phyloP scores from a whole-genome alignment of 2,329 filamentous ascomycete species.

The Nemania sp. region DNA sequence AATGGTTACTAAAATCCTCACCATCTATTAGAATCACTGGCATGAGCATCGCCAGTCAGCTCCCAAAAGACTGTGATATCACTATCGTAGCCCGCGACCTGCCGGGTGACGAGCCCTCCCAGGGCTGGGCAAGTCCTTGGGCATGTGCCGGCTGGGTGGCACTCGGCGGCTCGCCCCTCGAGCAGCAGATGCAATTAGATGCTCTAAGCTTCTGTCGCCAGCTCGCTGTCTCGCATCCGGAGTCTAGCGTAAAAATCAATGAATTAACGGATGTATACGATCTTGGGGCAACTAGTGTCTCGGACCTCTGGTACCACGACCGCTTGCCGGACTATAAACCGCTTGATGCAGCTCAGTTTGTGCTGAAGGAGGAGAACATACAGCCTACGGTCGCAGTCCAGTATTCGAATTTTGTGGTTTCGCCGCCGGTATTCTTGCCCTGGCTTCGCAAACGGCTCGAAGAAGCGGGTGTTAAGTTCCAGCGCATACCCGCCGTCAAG shows the following conservation, averaged over 20 bases:
- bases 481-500: constrained; percentile 6
- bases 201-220: constrained; percentile 14
- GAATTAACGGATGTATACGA: constrained; percentile 18
- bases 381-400: constrained; percentile 3
- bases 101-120: constrained; percentile 7
- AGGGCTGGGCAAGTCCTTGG: constrained; percentile 18
- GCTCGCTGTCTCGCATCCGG: constrained; percentile 10
- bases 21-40: constrained; percentile 8
- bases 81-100: constrained; percentile 19
- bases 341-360: neutral
- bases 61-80: constrained; percentile 18
- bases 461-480: constrained; percentile 11
- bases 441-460: constrained; percentile 13
- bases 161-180: constrained; percentile 7
- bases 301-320: constrained; percentile 14
- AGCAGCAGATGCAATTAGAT: constrained; percentile 18
- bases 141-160: constrained; percentile 17
- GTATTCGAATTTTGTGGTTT: constrained; percentile 4
- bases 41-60: constrained; percentile 17
- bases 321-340: constrained; percentile 1
- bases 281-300: constrained; percentile 1
- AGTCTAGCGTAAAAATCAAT: constrained; percentile 10
- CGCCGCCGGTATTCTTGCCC: constrained; percentile 3
- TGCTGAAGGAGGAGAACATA: neutral
- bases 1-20: neutral